These are phyloP conservation scores for Patellifolia procumbens DNA, from an alignment of 179 eudicot species.

Conservation along the genomic window DNA sequence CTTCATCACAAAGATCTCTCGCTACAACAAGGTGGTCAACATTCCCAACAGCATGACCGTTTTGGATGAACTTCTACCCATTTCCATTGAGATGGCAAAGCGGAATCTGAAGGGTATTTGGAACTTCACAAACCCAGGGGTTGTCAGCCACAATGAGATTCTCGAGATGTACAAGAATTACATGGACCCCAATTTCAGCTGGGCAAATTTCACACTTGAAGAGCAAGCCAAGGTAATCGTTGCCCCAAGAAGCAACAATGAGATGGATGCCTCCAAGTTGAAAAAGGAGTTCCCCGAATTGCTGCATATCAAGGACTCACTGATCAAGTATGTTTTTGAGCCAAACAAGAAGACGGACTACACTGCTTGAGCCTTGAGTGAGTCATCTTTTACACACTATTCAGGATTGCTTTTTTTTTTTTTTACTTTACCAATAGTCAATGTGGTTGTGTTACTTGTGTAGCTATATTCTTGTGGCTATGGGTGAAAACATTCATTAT, in stretches of 20 bases:
- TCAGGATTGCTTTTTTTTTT: constrained; percentile 20
- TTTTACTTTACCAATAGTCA: constrained; percentile 18
- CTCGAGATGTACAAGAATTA: constrained; percentile 84
- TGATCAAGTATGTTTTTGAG: constrained; percentile 82
- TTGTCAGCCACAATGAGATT: constrained; percentile 81
- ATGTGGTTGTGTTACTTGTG: constrained; percentile 14
- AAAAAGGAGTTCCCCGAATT: constrained; percentile 79
- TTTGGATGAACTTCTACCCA: constrained; percentile 88
- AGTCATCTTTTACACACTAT: constrained; percentile 13
- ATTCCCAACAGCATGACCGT: constrained; percentile 93
- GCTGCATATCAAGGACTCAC: constrained; percentile 66
- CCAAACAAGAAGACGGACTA: constrained; percentile 64
- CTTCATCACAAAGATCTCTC: constrained; percentile 77
- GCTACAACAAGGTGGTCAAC: constrained; percentile 73
- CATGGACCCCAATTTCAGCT: constrained; percentile 64
- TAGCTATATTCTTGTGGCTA: no score
- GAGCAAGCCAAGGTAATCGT: constrained; percentile 92
- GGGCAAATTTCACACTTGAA: constrained; percentile 74
- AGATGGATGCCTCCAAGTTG: constrained; percentile 79
- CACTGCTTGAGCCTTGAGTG: constrained; percentile 30
- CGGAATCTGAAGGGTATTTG: constrained; percentile 73
- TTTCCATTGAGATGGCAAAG: constrained; percentile 88
- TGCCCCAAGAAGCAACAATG: constrained; percentile 80
- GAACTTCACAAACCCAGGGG: constrained; percentile 90
- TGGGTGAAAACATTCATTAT: no score